Conservation (phyloP, 257 asterid species). For the Cruciata laevipes region DNA sequence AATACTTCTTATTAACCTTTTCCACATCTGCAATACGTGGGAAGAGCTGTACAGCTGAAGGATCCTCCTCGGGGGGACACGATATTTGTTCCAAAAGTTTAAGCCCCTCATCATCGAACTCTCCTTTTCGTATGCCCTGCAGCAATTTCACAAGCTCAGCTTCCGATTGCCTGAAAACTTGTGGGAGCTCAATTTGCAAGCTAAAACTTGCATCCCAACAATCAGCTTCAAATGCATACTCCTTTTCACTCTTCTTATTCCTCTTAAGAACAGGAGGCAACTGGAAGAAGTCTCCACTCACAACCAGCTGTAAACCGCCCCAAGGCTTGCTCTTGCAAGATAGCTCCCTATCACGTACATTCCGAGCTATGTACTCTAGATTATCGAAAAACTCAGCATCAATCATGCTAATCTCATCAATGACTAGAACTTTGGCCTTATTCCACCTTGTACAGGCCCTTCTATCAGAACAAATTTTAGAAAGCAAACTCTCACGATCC, state of each 20-base stretch:
- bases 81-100: slow-evolving; percentile 47
- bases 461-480: slow-evolving; percentile 31
- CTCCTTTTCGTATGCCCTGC: slow-evolving; percentile 56
- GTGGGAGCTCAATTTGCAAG: slow-evolving; percentile 48
- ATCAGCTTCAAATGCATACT: slow-evolving; percentile 60
- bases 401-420: slow-evolving; percentile 73
- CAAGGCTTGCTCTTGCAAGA: slow-evolving; percentile 28
- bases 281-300: slow-evolving; percentile 74
- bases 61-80: slow-evolving; percentile 49
- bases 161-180: slow-evolving; percentile 58
- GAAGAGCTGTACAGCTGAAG: slow-evolving; percentile 58
- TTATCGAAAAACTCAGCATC: slow-evolving; percentile 41
- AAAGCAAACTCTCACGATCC: slow-evolving; percentile 27
- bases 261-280: slow-evolving; percentile 44
- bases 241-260: slow-evolving; percentile 19
- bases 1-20: slow-evolving; percentile 39
- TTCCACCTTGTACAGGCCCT: slow-evolving; percentile 50
- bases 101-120: slow-evolving; percentile 33
- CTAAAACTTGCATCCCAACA: slow-evolving; percentile 58
- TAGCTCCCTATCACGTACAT: slow-evolving; percentile 21
- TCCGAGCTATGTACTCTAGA: slow-evolving; percentile 46
- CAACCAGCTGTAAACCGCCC: slow-evolving; percentile 82
- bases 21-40: slow-evolving; percentile 54
- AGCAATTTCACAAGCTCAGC: slow-evolving; percentile 42
- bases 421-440: slow-evolving; percentile 44